Base-by-base conservation (phyloP, 192 early-diverging fungal genomes). In the Backusella sp. region DNA sequence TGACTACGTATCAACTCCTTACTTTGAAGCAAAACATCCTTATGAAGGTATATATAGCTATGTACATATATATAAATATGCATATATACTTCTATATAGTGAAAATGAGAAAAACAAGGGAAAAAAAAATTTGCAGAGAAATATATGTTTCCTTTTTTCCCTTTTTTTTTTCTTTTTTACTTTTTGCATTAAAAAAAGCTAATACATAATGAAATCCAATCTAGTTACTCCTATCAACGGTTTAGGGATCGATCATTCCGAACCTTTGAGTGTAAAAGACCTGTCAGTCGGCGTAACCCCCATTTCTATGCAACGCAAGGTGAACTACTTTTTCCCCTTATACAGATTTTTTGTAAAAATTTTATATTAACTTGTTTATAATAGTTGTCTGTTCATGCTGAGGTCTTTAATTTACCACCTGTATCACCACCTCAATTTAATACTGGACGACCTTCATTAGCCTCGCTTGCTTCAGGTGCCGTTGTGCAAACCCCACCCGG, bases 391-490 rank as follows among this genome's bases (percentile, higher is more conserved):
- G 37, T 14, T 41, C n/a, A 39, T 23, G 68, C 35, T 21, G 68
- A 23, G 39, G 34, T 23, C 4, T 69, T 69, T 36, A 39, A n/a
- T 69, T 19, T 35, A 21, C 36, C 68, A 69, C 66, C 66, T 8
- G 66, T n/a, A 1, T 69, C 68, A 69, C 12, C 56, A 62, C 68
- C 68, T 28, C 68, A 39, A 69, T 69, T 69, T 23, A 62, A 62
- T 62, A 62, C 56, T 4, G 56, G 56, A 21, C 37, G 68, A 26
- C 77, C 72, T 14, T 78, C 77, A 2, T 12, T 78, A 4, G 52
- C 72, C 5, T 73, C 77, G 6, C 70, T 78, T 32, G 77, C 77
- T 15, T 78, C 72, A 2, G 77, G 77, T 12, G 66, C 66, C 17
- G 52, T 35, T 59, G 41, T 78, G 4, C 39, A 78, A 44, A 67